Conservation (phyloP, 306 rosid species). For the Quercus variabilis region DNA sequence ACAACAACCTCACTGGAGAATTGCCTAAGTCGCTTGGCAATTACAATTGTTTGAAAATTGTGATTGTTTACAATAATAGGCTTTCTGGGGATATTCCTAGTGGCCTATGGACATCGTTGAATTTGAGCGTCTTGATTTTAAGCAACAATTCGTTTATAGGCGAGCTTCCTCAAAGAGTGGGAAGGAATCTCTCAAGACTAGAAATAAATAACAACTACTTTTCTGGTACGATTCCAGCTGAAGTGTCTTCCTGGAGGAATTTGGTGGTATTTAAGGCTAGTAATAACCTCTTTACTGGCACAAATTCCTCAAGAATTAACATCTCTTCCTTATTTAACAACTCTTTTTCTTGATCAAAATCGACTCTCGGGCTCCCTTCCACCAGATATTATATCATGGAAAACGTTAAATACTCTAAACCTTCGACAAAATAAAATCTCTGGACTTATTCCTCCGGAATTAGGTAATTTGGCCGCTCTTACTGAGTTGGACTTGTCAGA, state of each 20-base stretch:
- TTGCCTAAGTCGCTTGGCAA: constrained; percentile 62
- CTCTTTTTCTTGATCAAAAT: constrained; percentile 48
- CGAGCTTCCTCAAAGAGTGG: constrained; percentile 47
- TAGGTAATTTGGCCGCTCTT: constrained; percentile 40
- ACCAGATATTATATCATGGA: constrained; percentile 41
- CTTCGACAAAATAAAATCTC: constrained; percentile 43
- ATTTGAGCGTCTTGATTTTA: constrained; percentile 26
- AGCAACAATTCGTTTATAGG: constrained; percentile 49
- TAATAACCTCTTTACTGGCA: constrained; percentile 48
- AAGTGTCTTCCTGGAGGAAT: constrained; percentile 44
- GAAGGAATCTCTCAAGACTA: constrained; percentile 35
- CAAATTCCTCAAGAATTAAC: constrained; percentile 55
- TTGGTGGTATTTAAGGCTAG: constrained; percentile 45
- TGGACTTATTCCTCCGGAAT: constrained; percentile 43
- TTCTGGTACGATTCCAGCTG: constrained; percentile 49
- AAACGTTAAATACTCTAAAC: constrained; percentile 30
- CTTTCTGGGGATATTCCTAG: constrained; percentile 57
- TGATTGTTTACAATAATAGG: constrained; percentile 32
- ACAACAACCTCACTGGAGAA: constrained; percentile 51
- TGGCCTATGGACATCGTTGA: constrained; percentile 60
- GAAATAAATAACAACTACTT: constrained; percentile 52
- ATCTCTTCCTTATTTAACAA: constrained; percentile 27
- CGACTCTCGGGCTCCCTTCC: constrained; percentile 49
- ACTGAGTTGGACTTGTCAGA: constrained; percentile 54
- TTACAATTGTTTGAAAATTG: constrained; percentile 27